phyloP scores from a whole-genome alignment of 345 rosid species.

The Gossypium sturtianum region DNA sequence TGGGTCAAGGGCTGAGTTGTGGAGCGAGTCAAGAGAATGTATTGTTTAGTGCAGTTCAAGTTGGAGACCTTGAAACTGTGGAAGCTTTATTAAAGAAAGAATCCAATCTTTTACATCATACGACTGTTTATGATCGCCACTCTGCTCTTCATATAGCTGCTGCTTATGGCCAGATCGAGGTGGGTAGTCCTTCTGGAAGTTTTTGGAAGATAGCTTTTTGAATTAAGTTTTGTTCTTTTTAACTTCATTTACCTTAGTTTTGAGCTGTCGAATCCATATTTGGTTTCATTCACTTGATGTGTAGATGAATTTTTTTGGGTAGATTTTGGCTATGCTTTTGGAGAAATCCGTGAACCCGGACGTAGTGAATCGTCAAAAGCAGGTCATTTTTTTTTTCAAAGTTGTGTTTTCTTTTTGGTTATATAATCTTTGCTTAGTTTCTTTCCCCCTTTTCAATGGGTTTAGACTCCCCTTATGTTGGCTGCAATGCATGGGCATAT shows the following conservation, averaged over 20 bases:
- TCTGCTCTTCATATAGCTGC: conserved; percentile 90
- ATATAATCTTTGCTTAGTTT: neutral
- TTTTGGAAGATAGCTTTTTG: neutral
- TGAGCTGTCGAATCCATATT: conserved; percentile 11
- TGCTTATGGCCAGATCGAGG: conserved; percentile 98
- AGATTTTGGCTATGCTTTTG: conserved; percentile 75
- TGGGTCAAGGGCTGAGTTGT: conserved; percentile 98
- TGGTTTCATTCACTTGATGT: conserved; percentile 11
- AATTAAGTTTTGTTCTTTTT: conserved; percentile 5
- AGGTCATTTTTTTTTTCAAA: conserved; percentile 35
- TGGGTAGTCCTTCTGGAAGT: conserved; percentile 14
- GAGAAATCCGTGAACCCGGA: conserved; percentile 76
- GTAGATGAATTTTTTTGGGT: neutral
- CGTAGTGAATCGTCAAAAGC: conserved; percentile 80
- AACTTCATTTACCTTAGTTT: neutral
- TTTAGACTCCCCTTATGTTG: conserved; percentile 91
- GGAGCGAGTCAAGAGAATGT: conserved; percentile 59
- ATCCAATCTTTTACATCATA: conserved; percentile 45
- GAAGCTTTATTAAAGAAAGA: conserved; percentile 44
- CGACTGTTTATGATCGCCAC: conserved; percentile 75
- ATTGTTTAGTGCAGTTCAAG: conserved; percentile 65
- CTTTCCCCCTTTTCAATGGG: conserved; percentile 6
- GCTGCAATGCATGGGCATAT: conserved; percentile 97
- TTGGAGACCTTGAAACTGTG: conserved; percentile 54
- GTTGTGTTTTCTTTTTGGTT: neutral